Conservation (phyloP, 305 asterid genomes). For the Euphrasia arctica region DNA sequence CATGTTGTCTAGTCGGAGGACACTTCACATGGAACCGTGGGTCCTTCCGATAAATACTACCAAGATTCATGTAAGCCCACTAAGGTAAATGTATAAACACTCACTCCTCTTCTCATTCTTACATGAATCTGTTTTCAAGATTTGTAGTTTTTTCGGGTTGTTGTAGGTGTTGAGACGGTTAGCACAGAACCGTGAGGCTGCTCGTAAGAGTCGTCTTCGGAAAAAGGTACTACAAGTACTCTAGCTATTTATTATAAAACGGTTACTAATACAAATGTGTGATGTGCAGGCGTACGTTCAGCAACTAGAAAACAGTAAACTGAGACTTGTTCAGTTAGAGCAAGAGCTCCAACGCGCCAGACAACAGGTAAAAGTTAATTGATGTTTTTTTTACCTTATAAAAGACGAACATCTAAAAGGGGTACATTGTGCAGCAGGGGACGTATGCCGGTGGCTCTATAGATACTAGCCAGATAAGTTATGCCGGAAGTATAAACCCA, state of each 20-base stretch:
- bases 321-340: slow-evolving; percentile 76
- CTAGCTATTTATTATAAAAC: not conserved
- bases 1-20: slow-evolving; percentile 59
- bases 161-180: slow-evolving; percentile 80
- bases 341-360: slow-evolving; percentile 79
- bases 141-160: slow-evolving; percentile 21
- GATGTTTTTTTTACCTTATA: slow-evolving; percentile 3
- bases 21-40: slow-evolving; percentile 72
- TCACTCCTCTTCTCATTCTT: not conserved
- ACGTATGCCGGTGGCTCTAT: slow-evolving; percentile 40
- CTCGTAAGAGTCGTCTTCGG: slow-evolving; percentile 93
- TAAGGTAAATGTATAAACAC: slow-evolving; percentile 46
- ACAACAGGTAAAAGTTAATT: slow-evolving; percentile 50
- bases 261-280: not conserved
- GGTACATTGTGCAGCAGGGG: slow-evolving; percentile 51
- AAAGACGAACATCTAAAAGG: not conserved
- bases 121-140: not conserved
- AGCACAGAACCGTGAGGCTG: slow-evolving; percentile 99
- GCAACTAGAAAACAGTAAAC: slow-evolving; percentile 80
- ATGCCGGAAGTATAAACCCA: slow-evolving; percentile 55
- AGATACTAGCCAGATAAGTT: slow-evolving; percentile 59
- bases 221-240: slow-evolving; percentile 57
- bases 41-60: slow-evolving; percentile 64
- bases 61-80: slow-evolving; percentile 72
- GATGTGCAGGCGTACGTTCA: slow-evolving; percentile 82